Percentiles rank a stretch among this genome's conserved stretches.
These are phyloP conservation scores for Cystobasidiopsis lactophilus DNA, from an alignment of 768 basidiomycete species.

Conservation along the genomic window DNA sequence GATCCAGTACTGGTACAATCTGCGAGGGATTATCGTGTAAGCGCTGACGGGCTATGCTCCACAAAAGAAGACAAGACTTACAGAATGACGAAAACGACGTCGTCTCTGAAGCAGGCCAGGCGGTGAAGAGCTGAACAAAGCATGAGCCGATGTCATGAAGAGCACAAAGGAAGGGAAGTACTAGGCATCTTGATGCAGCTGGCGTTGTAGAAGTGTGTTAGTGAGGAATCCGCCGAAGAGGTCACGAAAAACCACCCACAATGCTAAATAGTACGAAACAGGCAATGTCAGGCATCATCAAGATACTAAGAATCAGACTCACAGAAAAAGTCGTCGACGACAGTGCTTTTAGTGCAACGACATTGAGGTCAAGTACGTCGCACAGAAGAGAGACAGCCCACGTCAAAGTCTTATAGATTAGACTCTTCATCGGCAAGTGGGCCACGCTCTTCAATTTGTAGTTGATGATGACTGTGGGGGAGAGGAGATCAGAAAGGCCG, in stretches of 20 bases:
- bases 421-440: constrained; percentile 96
- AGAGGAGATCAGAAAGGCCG: background rate
- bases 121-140: constrained; percentile 82
- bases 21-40: constrained; percentile 1
- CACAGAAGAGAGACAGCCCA: constrained; percentile 31
- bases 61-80: background rate
- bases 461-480: constrained; percentile 82
- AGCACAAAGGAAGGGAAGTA: too few relatives aligned
- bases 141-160: too few relatives aligned
- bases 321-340: background rate
- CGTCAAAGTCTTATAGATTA: constrained; percentile 84
- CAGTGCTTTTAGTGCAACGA: background rate
- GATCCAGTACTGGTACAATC: constrained; percentile 56
- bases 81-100: constrained; percentile 11
- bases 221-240: too few relatives aligned
- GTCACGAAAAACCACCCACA: background rate
- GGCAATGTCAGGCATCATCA: constrained; percentile 6
- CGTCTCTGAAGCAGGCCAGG: constrained; percentile 35
- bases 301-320: constrained; percentile 5
- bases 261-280: constrained; percentile 10
- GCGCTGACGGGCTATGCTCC: background rate
- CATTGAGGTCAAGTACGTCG: background rate
- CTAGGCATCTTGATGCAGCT: constrained; percentile 70
- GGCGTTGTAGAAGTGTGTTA: constrained; percentile 43
- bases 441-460: constrained; percentile 92